These are phyloP conservation scores for Globisporangium radiosum DNA, from an alignment of 352 stramenopile species.

Conservation along the genomic window DNA sequence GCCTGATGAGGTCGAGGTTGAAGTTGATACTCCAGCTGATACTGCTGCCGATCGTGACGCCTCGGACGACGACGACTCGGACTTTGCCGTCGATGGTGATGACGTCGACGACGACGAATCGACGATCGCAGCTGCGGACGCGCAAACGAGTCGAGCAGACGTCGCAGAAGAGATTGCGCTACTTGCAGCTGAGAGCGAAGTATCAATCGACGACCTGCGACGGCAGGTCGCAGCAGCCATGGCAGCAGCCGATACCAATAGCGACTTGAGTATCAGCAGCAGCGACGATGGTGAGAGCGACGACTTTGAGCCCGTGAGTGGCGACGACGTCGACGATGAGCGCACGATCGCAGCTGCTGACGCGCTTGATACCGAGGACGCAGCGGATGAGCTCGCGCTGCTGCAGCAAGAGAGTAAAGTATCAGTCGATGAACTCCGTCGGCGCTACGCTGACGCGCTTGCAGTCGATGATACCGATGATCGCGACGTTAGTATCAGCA, in stretches of 20 bases:
- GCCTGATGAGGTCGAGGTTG: no score
- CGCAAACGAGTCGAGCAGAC: slow-evolving; percentile 19
- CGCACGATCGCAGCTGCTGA: slow-evolving; percentile 78
- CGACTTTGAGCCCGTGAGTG: slow-evolving; percentile 24
- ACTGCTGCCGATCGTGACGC: neutral
- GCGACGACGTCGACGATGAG: slow-evolving; percentile 76
- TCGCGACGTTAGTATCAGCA: neutral
- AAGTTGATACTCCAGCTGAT: no score
- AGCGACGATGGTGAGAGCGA: slow-evolving; percentile 6
- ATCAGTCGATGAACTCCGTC: slow-evolving; percentile 82
- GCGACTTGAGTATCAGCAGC: neutral
- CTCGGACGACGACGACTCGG: slow-evolving; percentile 25
- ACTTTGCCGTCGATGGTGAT: slow-evolving; percentile 20
- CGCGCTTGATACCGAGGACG: no score
- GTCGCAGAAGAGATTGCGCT: slow-evolving; percentile 77
- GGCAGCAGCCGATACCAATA: no score
- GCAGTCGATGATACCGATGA: no score
- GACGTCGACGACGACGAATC: slow-evolving; percentile 81
- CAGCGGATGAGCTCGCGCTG: slow-evolving; percentile 13
- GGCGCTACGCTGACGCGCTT: slow-evolving; percentile 2
- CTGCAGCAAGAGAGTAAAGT: slow-evolving; percentile 89
- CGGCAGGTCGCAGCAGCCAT: slow-evolving; percentile 6
- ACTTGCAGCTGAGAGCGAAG: slow-evolving; percentile 85
- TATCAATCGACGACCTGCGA: slow-evolving; percentile 87
- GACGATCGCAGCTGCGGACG: slow-evolving; percentile 85